phyloP scores from a whole-genome alignment of 768 basidiomycete species.

The Leccinum disarticulatum region DNA sequence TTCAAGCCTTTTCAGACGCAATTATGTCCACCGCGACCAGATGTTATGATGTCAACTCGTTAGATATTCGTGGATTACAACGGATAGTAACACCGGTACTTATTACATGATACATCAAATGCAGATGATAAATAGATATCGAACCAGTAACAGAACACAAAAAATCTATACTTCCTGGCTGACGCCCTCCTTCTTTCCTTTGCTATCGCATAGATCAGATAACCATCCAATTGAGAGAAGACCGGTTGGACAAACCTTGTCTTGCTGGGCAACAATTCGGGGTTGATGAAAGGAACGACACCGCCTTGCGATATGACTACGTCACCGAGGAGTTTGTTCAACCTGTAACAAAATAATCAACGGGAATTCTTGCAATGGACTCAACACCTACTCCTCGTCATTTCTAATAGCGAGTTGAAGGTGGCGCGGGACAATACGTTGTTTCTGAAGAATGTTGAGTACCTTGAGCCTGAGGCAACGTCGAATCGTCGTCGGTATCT shows the following conservation, averaged over 20 bases:
- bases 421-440: constrained; percentile 93
- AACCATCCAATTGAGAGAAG: neutral
- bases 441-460: constrained; percentile 49
- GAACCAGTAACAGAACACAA: constrained; percentile 20
- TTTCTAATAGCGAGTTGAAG: constrained; percentile 91
- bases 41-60: neutral
- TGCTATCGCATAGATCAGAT: constrained; percentile 23
- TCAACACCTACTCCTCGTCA: constrained; percentile 68
- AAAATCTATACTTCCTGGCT: constrained; percentile 33
- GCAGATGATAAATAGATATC: constrained; percentile 32
- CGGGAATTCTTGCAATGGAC: neutral
- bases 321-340: constrained; percentile 79
- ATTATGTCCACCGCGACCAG: no score
- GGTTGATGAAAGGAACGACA: constrained; percentile 69
- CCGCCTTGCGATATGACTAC: constrained; percentile 93
- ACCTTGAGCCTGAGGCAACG: no score
- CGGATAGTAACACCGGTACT: constrained; percentile 3
- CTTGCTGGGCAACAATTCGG: constrained; percentile 37
- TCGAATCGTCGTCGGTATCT: neutral
- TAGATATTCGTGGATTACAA: constrained; percentile 19
- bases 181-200: constrained; percentile 35
- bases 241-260: constrained; percentile 22
- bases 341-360: constrained; percentile 33
- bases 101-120: constrained; percentile 30
- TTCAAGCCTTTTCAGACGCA: no score